Percentiles rank a stretch among this genome's conserved stretches.
phyloP scores from a whole-genome alignment of 192 early-diverging fungal species.

The Irineochytrium annulatum region DNA sequence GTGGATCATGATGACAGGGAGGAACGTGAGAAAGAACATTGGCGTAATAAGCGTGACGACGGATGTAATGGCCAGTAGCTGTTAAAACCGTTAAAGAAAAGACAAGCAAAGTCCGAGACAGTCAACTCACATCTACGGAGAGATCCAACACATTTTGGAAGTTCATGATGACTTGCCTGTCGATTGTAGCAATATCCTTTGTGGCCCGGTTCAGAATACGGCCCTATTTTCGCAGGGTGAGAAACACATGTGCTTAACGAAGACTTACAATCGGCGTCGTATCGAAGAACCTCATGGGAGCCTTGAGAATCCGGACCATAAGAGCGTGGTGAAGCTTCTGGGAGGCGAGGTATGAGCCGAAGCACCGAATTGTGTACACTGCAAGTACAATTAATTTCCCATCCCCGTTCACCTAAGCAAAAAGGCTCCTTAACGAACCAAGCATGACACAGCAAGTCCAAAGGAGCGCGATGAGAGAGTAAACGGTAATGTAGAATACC shows the following conservation, averaged over 20 bases:
- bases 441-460: conserved; percentile 9
- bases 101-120: background rate
- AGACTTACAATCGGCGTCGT: conserved; percentile 37
- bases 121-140: conserved; percentile 13
- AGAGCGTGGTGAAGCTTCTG: conserved; percentile 29
- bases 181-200: conserved; percentile 84
- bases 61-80: conserved; percentile 17
- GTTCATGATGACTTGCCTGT: conserved; percentile 32
- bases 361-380: conserved; percentile 10
- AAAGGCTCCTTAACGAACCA: conserved; percentile 1
- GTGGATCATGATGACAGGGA: conserved; percentile 56
- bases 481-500: conserved; percentile 30
- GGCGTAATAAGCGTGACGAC: conserved; percentile 55
- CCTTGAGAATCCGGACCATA: conserved; percentile 30
- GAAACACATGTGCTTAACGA: background rate
- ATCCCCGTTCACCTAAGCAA: background rate
- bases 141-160: conserved; percentile 15
- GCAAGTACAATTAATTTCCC: background rate
- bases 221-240: background rate
- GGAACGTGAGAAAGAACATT: conserved; percentile 60
- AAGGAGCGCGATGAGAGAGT: conserved; percentile 27
- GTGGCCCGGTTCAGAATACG: conserved; percentile 75
- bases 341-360: conserved; percentile 31
- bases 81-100: conserved; percentile 35
- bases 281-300: conserved; percentile 48